Base-by-base conservation (phyloP, 2,329 filamentous ascomycete genomes). In the Aspergillus sp. region DNA sequence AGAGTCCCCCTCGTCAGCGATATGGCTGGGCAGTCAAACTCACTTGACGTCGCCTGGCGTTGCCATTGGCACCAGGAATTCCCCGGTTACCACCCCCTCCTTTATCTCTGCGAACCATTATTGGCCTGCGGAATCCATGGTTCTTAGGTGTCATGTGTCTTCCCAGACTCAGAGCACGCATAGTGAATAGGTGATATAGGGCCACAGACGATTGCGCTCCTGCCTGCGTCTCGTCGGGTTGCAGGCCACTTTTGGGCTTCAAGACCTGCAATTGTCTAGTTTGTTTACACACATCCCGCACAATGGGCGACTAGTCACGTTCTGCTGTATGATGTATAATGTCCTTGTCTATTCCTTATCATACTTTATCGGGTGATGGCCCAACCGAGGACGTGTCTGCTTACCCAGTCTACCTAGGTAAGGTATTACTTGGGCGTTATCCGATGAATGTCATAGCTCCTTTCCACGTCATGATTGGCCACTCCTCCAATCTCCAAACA, bases 61-160 rank as follows among this genome's bases (percentile, higher is more conserved):
- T 34, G 13, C 19, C 29, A 53, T 53, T 53, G 51, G 51, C 25
- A 50, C 38, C 31, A 19, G 23, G 41, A 45, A 49, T 29, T 36
- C 31, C 45, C 41, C 41, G 41, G 25, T 21, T 34, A 45, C 31
- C 21, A 45, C 13, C 40, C 40, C 40, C 19, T 44, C 23, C 20
- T 20, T 23, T 40, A 45, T 53, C 36, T 29, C 21, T 14, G 34
- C 25, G 11, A 21, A 36, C 45, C 38, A 25, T 40, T 9, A 40
- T 36, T 45, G 40, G 41, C 17, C 17, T 20, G 47, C 42, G 36
- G 42, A 31, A 45, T 43, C 52, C 52, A 50, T 50, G 52, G 52
- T 47, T 41, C 47, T 29, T 36, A 21, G n/a, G 51, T 46, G 52
- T 54, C 52, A 54, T 54, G 47, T 43, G 47, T 53, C 41, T 21